These are phyloP conservation scores for Alternaria ethzedia DNA, from an alignment of 2,329 filamentous ascomycete genomes.

Conservation along the genomic window DNA sequence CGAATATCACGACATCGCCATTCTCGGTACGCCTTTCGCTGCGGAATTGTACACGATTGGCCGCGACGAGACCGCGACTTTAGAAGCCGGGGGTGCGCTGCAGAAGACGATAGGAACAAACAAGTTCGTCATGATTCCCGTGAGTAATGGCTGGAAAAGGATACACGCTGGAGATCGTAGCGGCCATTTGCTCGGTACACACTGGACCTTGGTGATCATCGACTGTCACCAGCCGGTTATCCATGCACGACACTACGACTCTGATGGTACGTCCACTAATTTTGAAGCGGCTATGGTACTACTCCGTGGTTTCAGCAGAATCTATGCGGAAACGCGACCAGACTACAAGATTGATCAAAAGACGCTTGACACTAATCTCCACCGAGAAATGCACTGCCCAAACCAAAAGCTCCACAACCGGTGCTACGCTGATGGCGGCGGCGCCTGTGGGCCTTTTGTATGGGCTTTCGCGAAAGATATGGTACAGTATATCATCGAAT, in stretches of 20 bases:
- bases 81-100: neutral
- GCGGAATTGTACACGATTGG: neutral
- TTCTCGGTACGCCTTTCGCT: neutral
- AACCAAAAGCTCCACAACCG: neutral
- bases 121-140: neutral
- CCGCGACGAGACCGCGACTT: neutral
- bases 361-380: neutral
- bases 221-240: neutral
- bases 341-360: neutral
- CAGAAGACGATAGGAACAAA: neutral
- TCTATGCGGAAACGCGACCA: neutral
- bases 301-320: neutral
- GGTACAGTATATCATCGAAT: conserved; percentile 1
- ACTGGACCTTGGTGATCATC: conserved; percentile 1
- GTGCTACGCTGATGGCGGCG: neutral
- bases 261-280: neutral
- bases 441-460: neutral
- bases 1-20: neutral
- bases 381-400: neutral
- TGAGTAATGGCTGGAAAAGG: neutral
- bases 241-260: neutral
- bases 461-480: conserved; percentile 2
- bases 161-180: neutral
- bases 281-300: neutral
- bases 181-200: neutral